Evolutionary conservation across 306 rosid genomes (phyloP).

Genomic region (Malus sylvestris): DNA sequence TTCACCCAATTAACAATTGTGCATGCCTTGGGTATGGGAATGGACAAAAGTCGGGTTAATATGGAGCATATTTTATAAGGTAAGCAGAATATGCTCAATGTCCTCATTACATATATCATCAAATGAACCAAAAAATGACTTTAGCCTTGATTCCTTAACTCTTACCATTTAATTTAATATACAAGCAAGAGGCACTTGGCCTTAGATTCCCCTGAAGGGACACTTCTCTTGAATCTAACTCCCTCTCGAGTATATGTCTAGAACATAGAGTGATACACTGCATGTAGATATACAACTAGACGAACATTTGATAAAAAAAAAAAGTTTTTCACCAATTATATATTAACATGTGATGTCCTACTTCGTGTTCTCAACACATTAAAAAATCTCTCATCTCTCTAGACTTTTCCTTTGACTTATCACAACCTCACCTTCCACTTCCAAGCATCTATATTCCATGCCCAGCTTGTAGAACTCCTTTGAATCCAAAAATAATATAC

Average conservation of each 20-base stretch:
- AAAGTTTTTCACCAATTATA: no score
- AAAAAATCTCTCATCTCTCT: background rate
- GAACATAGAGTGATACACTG: no score
- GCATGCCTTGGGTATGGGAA: background rate
- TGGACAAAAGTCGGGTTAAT: background rate
- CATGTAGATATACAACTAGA: no score
- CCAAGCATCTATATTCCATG: background rate
- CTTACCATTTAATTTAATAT: background rate
- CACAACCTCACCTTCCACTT: background rate
- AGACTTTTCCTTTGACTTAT: background rate
- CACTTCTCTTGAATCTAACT: background rate
- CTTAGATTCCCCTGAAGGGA: slow-evolving; percentile 31
- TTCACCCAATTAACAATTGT: background rate
- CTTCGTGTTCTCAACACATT: no score
- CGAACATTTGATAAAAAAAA: no score
- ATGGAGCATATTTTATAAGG: background rate
- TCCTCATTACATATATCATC: background rate
- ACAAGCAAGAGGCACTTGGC: slow-evolving; percentile 40
- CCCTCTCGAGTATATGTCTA: background rate
- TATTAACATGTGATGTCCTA: no score
- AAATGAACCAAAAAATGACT: slow-evolving; percentile 4
- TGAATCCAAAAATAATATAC: background rate
- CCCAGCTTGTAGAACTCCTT: background rate
- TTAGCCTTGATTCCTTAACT: background rate
- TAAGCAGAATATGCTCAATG: slow-evolving; percentile 10